Evolutionary conservation across 805 yeast genomes (phyloP), one percentile per base, ranked within the genome.

Genomic region (Teunomyces aglyptinius): DNA sequence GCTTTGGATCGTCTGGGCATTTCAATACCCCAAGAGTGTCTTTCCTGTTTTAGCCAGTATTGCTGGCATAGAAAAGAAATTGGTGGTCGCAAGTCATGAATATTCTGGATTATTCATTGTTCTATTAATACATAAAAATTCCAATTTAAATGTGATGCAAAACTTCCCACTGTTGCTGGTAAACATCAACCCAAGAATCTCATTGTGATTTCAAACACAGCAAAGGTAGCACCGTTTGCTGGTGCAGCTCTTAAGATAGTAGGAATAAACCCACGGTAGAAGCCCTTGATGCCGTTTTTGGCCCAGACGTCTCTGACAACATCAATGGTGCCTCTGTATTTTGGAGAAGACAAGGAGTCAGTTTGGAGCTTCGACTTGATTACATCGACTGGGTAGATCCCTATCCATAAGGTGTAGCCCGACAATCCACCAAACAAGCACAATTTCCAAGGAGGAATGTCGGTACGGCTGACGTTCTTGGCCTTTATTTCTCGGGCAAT

Each of bases 191-290:
- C 71, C 38, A 80, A 60, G 22, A 73, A 55, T 68, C 96, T 81
- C 86, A 91, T 85, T 4, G 96, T 87, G 43, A 86, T 68, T 67
- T 94, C 99, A 64, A 94, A 94, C 2, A 95, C 90, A 38, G 89
- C 85, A 69, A 94, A 94, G 0, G 99, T 95, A 26, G 95, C 96
- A 35, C 96, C 99, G 63, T 94, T 95, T 3, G 95, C 99, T 0
- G 99, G 99, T 3, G 96, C 96, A 42, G 99, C 98, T 70, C 99
- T 85, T 53, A 94, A 71, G 52, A 94, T 81, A 0, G 98, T 91
- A 32, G 99, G 97, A 15, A 82, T 67, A 62, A 95, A 91, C 1
- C 99, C 99, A 68, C 85, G 85, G 69, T 88, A 87, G 60, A 94
- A 86, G 0, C 96, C 96, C 51, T 74, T 74, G 20, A 82, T 48